Base-by-base conservation (phyloP, 2,329 filamentous ascomycete species). In the Pleochaeta shiraiana region DNA sequence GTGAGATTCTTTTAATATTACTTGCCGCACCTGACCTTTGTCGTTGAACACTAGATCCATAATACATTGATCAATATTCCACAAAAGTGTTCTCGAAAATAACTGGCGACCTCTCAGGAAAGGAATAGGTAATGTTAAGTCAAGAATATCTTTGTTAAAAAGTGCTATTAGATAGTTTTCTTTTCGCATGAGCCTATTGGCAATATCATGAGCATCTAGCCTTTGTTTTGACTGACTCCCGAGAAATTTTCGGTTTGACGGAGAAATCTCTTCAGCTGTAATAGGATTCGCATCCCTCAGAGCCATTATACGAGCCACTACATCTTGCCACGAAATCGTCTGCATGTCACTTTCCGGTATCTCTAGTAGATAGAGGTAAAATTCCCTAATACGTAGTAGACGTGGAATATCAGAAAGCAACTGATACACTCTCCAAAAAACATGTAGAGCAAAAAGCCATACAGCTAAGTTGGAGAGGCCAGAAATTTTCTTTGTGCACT, bases 161-260 rank as follows among this genome's bases (percentile, higher is more conserved):
- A 98, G 79, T 4, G 93, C 93, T 70, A 98, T 96, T 67, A 96
- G 82, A 70, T 96, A 98, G 71, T 98, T 98, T 67, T 96, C 92
- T 71, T 89, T 87, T 66, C 93, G 86, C 93, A 98, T 97, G 57
- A 98, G 76, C 34, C 93, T 84, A 72, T 97, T 98, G 6, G 93
- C 93, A 73, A 98, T 97, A 71, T 96, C 93, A 70, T 96, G 90
- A 12, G 93, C 93, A 74, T 96, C 93, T 69, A 98, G 85, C 67
- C 92, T 82, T 75, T 97, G 90, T 73, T 96, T 95, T 26, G 90
- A 95, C 72, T 95, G 90, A 65, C 85, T 90, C 57, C 88, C 87
- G 28, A 67, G 79, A 66, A 81, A 83, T 67, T 79, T 81, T 66
- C 81, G 79, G 68, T 81, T 80, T 66, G 78, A 76, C 12, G 81